Percentiles rank a stretch among this genome's conserved stretches.
These are phyloP conservation scores for Ulvella scutata DNA, from an alignment of 139 green algal species.

Conservation along the genomic window DNA sequence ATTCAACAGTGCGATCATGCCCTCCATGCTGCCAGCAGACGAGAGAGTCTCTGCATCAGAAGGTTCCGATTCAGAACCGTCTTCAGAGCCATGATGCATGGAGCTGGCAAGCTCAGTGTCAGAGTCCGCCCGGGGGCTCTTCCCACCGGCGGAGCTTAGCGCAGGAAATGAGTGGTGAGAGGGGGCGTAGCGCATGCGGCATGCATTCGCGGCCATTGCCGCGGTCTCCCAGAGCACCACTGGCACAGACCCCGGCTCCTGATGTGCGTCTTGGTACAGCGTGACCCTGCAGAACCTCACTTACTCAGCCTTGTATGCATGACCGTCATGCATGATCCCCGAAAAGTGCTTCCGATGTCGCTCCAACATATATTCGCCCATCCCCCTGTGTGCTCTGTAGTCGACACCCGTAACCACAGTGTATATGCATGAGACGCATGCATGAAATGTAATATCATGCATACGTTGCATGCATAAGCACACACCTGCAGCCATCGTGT, in stretches of 20 bases:
- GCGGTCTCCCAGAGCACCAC: background rate
- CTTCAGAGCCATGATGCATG: background rate
- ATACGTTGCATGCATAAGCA: too few relatives aligned
- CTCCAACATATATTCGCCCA: too few relatives aligned
- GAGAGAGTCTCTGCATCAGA: background rate
- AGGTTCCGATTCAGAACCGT: background rate
- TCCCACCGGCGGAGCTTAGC: background rate
- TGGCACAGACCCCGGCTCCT: conserved; percentile 6
- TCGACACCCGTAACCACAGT: too few relatives aligned
- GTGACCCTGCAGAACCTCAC: conserved; percentile 27
- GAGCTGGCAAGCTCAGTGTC: background rate
- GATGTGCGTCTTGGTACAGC: conserved; percentile 43
- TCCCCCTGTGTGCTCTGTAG: too few relatives aligned
- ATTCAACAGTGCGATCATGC: too few relatives aligned
- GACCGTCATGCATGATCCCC: too few relatives aligned
- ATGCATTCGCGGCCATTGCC: too few relatives aligned
- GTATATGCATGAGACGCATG: too few relatives aligned
- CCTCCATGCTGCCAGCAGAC: background rate
- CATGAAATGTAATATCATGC: too few relatives aligned
- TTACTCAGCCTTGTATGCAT: too few relatives aligned
- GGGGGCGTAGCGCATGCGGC: background rate
- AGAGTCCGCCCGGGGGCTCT: background rate
- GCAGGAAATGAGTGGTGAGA: background rate
- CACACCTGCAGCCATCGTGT: background rate
- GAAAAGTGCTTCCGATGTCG: too few relatives aligned